phyloP scores from a whole-genome alignment of 371 early-diverging fungal species.

The Mortierella sp. region DNA sequence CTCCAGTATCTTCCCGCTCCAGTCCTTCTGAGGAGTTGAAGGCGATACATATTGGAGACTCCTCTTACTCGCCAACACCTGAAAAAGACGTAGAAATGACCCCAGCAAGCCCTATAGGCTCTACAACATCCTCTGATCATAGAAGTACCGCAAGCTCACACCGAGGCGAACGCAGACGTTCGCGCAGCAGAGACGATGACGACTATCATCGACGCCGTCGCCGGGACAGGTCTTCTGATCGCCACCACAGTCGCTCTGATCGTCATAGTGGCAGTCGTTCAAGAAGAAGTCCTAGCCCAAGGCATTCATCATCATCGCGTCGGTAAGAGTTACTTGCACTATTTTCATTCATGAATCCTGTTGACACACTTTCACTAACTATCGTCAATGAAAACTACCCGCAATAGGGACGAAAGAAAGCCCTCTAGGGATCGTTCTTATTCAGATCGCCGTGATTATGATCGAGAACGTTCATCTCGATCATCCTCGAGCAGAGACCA shows the following conservation, averaged over 20 bases:
- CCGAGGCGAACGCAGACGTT: constrained; percentile 22
- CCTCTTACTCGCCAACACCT: constrained; percentile 9
- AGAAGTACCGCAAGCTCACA: constrained; percentile 42
- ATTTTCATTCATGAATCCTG: neutral
- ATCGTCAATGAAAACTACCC: constrained; percentile 22
- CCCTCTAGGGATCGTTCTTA: constrained; percentile 36
- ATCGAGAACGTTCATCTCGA: constrained; percentile 41
- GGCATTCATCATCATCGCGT: constrained; percentile 40
- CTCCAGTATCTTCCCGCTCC: constrained; percentile 40
- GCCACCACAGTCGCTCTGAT: constrained; percentile 27
- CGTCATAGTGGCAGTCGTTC: constrained; percentile 29
- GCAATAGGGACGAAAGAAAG: constrained; percentile 37
- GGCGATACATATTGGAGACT: constrained; percentile 39
- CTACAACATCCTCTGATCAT: constrained; percentile 39
- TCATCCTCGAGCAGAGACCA: constrained; percentile 25
- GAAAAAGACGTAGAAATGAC: constrained; percentile 47
- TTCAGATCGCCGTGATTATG: constrained; percentile 46
- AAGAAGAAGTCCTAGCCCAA: constrained; percentile 42
- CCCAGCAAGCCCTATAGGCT: constrained; percentile 44
- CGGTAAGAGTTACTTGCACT: constrained; percentile 21
- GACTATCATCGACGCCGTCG: constrained; percentile 26
- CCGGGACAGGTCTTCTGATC: constrained; percentile 33
- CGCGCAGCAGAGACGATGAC: constrained; percentile 38
- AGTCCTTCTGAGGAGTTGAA: constrained; percentile 53
- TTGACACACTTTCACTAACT: too few relatives aligned